Evolutionary conservation across 2,329 filamentous ascomycete genomes (phyloP).

Genomic region (Knufia fluminis): DNA sequence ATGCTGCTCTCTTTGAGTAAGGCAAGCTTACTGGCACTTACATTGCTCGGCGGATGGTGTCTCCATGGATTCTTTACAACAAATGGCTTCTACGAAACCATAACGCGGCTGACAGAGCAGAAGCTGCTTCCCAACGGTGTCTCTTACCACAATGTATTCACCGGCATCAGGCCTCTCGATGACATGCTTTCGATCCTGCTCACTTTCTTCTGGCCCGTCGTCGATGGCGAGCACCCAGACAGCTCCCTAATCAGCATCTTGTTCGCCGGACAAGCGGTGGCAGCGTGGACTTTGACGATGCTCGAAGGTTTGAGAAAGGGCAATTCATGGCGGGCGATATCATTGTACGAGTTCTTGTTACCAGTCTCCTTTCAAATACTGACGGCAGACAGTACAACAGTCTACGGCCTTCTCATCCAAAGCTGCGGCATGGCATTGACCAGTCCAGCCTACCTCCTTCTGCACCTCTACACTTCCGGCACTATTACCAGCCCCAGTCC

Average conservation of each 20-base stretch:
- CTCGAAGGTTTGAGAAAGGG: constrained; percentile 37
- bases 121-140: constrained; percentile 4
- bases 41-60: constrained; percentile 8
- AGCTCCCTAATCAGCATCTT: constrained; percentile 28
- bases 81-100: constrained; percentile 7
- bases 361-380: background rate
- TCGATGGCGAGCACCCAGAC: constrained; percentile 28
- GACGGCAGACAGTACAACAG: constrained; percentile 21
- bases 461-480: constrained; percentile 32
- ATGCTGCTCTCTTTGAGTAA: background rate
- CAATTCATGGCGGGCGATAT: constrained; percentile 32
- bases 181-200: constrained; percentile 26
- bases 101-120: constrained; percentile 1
- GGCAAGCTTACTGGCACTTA: background rate
- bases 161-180: constrained; percentile 28
- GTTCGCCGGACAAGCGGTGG: constrained; percentile 32
- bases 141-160: constrained; percentile 27
- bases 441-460: constrained; percentile 32
- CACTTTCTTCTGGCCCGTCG: constrained; percentile 30
- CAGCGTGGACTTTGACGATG: constrained; percentile 31
- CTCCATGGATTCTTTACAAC: constrained; percentile 10
- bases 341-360: constrained; percentile 30
- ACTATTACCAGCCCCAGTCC: constrained; percentile 28
- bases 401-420: constrained; percentile 35
- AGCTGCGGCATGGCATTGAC: constrained; percentile 34